These are phyloP conservation scores for Trametes versicolor DNA, from an alignment of 1,284 basidiomycete genomes.

Conservation along the genomic window DNA sequence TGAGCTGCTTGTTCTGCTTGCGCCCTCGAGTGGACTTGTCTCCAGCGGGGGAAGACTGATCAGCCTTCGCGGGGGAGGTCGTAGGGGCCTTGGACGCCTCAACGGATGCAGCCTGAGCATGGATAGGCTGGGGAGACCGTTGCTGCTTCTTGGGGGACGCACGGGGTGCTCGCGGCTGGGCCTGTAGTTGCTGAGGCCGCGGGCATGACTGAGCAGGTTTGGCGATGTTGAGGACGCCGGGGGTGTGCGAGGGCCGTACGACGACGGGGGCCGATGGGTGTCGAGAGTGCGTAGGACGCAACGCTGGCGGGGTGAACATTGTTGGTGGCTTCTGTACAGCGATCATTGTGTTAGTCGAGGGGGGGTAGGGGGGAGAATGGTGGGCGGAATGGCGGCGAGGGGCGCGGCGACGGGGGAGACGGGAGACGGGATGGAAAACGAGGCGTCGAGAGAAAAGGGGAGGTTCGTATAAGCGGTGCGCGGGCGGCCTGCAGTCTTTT, in stretches of 20 bases:
- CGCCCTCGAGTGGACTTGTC: constrained; percentile 47
- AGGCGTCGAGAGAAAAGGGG: constrained; percentile 40
- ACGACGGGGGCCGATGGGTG: constrained; percentile 76
- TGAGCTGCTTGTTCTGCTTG: constrained; percentile 44
- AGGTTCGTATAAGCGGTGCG: constrained; percentile 37
- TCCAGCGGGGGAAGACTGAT: constrained; percentile 32
- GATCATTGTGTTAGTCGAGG: constrained; percentile 58
- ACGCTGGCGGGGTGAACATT: constrained; percentile 44
- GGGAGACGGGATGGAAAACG: constrained; percentile 39
- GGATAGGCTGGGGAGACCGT: constrained; percentile 38
- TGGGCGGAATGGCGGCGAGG: constrained; percentile 39
- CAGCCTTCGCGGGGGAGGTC: constrained; percentile 30
- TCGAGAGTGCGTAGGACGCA: constrained; percentile 52
- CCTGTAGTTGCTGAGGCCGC: constrained; percentile 49
- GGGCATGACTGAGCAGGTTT: constrained; percentile 57
- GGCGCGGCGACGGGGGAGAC: constrained; percentile 40
- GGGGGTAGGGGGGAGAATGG: constrained; percentile 41
- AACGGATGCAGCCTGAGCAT: constrained; percentile 43
- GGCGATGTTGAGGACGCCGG: constrained; percentile 74
- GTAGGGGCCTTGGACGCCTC: constrained; percentile 43
- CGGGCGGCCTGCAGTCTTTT: constrained; percentile 34
- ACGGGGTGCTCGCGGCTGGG: constrained; percentile 48
- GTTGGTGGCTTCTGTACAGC: constrained; percentile 68
- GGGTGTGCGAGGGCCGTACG: constrained; percentile 75
- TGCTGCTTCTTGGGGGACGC: constrained; percentile 46